Evolutionary conservation across 2,329 filamentous ascomycete species (phyloP), one percentile per base, ranked within the genome.

Genomic region (Colletotrichum sp.): DNA sequence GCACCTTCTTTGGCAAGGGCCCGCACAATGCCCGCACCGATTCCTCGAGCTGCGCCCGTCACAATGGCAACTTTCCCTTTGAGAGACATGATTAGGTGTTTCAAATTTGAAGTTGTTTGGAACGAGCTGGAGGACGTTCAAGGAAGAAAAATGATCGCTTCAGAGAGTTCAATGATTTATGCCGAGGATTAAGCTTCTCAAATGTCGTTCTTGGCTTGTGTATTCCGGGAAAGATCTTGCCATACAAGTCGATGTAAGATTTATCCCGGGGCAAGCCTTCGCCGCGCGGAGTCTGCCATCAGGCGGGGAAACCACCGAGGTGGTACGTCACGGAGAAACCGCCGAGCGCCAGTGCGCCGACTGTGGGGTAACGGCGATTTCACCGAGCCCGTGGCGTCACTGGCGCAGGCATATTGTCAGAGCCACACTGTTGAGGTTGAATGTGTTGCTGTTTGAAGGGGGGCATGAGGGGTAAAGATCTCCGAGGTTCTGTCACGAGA

Each of bases 11-110:
- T 84, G 7, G 92, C 92, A 12, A 94, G 87, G 5, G 92, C 90
- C 12, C 92, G 84, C 16, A 92, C 92, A 70, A 93, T 92, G 18
- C 91, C 88, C 79, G 90, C 91, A 62, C 92, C 92, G 77, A 91
- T 92, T 39, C 72, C 72, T 28, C 73, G 63, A 64, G 73, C 55
- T 16, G 39, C 69, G 59, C 73, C 73, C 4, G 69, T 76, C 3
- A 76, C 73, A 36, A 76, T 76, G 3, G 73, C 73, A 8, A 69
- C 15, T n/a, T 75, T 75, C 10, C 62, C 67, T 39, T 66, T 28
- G 3, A 75, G 60, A 44, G 67, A 69, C 52, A 69, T 69, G 32
- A 6, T 34, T 9, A 15, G 13, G 32, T 34, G 44, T 30, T 34
- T 55, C 28, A n/a, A 13, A 28, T 8, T 66, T 6, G 21, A 62